phyloP scores from a whole-genome alignment of 257 asterid species.

The Nemophila menziesii region DNA sequence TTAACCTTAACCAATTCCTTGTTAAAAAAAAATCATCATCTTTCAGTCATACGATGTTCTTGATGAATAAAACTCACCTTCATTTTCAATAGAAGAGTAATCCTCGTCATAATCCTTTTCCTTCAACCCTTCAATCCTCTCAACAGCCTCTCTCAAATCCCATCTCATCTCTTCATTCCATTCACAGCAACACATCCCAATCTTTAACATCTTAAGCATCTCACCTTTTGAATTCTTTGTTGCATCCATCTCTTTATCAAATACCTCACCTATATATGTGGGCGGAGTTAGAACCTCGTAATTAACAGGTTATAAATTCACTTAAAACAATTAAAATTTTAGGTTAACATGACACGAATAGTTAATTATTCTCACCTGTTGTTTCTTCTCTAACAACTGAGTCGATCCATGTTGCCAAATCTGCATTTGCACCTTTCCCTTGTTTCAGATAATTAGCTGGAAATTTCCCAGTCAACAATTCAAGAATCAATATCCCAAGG shows the following conservation, averaged over 20 bases:
- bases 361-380: too few relatives aligned
- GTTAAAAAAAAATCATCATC: background rate
- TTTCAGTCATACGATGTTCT: constrained; percentile 14
- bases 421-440: constrained; percentile 38
- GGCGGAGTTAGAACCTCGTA: too few relatives aligned
- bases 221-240: constrained; percentile 26
- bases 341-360: too few relatives aligned
- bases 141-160: constrained; percentile 35
- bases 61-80: constrained; percentile 33
- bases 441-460: constrained; percentile 43
- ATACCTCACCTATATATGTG: too few relatives aligned
- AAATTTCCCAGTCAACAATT: constrained; percentile 47
- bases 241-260: constrained; percentile 41
- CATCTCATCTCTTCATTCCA: constrained; percentile 37
- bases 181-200: constrained; percentile 68
- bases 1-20: background rate
- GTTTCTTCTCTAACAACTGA: constrained; percentile 63
- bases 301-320: too few relatives aligned
- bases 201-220: constrained; percentile 54
- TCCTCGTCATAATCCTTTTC: constrained; percentile 30
- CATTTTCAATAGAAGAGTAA: constrained; percentile 20
- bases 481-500: constrained; percentile 54
- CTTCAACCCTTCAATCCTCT: constrained; percentile 38
- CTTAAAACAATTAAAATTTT: too few relatives aligned
- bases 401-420: constrained; percentile 55